These are phyloP conservation scores for Sclerotinia sclerotiorum DNA, from an alignment of 2,329 filamentous ascomycete species.

Conservation along the genomic window DNA sequence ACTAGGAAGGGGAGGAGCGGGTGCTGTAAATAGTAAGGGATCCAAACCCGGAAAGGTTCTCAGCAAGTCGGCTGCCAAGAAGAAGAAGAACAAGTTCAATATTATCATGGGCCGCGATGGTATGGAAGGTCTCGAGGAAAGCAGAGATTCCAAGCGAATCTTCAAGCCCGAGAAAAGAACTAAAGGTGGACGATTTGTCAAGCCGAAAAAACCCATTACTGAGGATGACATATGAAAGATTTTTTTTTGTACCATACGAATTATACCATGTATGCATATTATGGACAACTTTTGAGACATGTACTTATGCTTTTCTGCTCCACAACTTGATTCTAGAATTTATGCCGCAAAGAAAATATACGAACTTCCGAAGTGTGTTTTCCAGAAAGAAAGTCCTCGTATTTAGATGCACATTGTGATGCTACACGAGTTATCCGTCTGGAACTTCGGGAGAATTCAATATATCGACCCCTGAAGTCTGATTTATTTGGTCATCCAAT, in stretches of 20 bases:
- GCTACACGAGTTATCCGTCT: not conserved
- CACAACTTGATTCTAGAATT: conserved; percentile 11
- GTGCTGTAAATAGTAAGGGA: conserved; percentile 30
- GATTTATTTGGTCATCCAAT: conserved; percentile 8
- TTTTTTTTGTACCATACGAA: not conserved
- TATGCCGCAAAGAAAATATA: not conserved
- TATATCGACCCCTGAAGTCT: conserved; percentile 13
- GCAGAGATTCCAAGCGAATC: conserved; percentile 30
- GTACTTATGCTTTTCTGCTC: conserved; percentile 2
- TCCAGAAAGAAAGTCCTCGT: not conserved
- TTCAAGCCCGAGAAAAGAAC: conserved; percentile 39
- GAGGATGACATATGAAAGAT: conserved; percentile 35
- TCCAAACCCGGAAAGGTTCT: conserved; percentile 43
- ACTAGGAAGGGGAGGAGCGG: conserved; percentile 49
- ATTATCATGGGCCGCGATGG: conserved; percentile 41
- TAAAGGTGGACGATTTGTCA: conserved; percentile 41
- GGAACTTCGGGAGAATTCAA: not conserved
- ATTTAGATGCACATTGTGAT: not conserved
- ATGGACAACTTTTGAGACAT: not conserved
- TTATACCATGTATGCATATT: conserved; percentile 11
- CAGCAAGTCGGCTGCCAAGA: conserved; percentile 43
- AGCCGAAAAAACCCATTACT: conserved; percentile 40
- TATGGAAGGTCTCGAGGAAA: conserved; percentile 36
- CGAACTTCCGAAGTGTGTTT: no score
- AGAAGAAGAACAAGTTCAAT: conserved; percentile 46